Conservation (phyloP, 352 stramenopile genomes). For the Blastocystis sp. region DNA sequence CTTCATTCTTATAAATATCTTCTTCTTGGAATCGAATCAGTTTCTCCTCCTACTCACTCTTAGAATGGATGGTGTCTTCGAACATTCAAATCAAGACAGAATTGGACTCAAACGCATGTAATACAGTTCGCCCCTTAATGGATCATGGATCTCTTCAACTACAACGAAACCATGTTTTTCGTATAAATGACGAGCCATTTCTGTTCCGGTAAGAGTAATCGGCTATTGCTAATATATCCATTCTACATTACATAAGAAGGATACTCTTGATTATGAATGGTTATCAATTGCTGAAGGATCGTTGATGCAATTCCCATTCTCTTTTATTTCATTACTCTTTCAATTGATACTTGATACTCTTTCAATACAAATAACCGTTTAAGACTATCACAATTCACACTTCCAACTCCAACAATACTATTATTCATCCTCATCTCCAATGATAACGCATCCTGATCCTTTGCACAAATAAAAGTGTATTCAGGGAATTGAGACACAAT, state of each 20-base stretch:
- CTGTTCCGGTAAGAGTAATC: neutral
- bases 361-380: conserved; percentile 20
- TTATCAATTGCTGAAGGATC: neutral
- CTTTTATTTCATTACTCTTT: neutral
- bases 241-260: neutral
- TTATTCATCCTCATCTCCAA: neutral
- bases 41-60: no score
- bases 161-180: neutral
- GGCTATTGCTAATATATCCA: neutral
- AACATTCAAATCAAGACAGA: no score
- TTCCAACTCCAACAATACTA: conserved; percentile 33
- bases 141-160: neutral
- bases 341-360: neutral
- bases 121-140: neutral
- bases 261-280: neutral
- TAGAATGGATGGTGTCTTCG: no score
- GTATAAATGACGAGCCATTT: neutral
- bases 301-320: neutral
- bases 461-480: neutral
- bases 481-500: neutral
- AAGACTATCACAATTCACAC: neutral
- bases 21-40: no score
- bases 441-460: neutral
- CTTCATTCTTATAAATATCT: no score
- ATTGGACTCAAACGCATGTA: neutral